Evolutionary conservation across 805 yeast genomes (phyloP).

Genomic region (Jamesozyma jinghongensis): DNA sequence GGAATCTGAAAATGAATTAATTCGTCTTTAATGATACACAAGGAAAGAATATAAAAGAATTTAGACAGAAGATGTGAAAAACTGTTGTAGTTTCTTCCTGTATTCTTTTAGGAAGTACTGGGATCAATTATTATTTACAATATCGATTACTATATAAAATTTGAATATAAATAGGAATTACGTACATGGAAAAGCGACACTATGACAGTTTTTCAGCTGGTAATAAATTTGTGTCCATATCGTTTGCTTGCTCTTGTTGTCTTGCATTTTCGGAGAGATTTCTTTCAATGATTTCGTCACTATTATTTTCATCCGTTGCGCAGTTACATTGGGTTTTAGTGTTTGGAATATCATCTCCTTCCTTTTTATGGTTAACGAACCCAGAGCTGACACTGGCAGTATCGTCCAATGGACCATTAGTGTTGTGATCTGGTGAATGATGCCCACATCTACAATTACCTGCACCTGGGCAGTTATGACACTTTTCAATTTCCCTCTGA

Average conservation of each 20-base stretch:
- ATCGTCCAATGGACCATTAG: neutral
- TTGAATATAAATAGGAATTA: too few species aligned
- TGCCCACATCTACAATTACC: slow-evolving; percentile 24
- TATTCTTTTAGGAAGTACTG: too few species aligned
- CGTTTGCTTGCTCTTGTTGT: slow-evolving; percentile 24
- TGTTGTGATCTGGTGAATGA: slow-evolving; percentile 7
- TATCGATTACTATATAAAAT: too few species aligned
- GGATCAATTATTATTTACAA: too few species aligned
- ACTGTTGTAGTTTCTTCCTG: too few species aligned
- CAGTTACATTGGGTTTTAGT: slow-evolving; percentile 8
- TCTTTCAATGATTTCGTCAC: slow-evolving; percentile 19
- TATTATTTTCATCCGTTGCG: slow-evolving; percentile 8
- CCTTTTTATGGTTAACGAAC: neutral
- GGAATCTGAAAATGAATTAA: neutral
- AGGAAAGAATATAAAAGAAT: too few species aligned
- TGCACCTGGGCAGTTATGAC: slow-evolving; percentile 24
- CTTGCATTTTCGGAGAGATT: slow-evolving; percentile 19
- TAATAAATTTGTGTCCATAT: slow-evolving; percentile 25
- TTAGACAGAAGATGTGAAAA: too few species aligned
- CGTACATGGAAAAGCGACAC: neutral
- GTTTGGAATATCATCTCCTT: neutral
- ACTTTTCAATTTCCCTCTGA: slow-evolving; percentile 20
- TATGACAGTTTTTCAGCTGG: slow-evolving; percentile 19
- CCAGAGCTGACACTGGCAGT: neutral
- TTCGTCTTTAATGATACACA: too few species aligned